phyloP scores from a whole-genome alignment of 257 asterid species.

The Solanum ossicruentum region DNA sequence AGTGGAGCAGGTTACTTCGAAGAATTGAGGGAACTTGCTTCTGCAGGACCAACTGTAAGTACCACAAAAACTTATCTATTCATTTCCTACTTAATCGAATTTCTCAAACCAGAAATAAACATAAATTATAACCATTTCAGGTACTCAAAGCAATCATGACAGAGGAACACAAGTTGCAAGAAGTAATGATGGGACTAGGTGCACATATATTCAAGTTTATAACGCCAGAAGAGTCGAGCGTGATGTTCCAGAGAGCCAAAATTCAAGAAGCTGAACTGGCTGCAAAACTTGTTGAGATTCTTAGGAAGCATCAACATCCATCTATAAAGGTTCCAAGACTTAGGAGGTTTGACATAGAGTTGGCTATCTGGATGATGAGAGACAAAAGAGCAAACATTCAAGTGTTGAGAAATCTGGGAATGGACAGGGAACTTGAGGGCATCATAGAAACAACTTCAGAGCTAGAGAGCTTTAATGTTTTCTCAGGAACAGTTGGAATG shows the following conservation, averaged over 20 bases:
- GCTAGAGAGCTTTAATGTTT: conserved; percentile 76
- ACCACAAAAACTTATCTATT: not conserved
- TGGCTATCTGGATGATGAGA: conserved; percentile 85
- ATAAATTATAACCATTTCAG: conserved; percentile 19
- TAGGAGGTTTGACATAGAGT: conserved; percentile 66
- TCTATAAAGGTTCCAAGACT: conserved; percentile 66
- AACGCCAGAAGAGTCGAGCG: conserved; percentile 35
- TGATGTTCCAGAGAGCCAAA: conserved; percentile 24
- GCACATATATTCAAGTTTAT: conserved; percentile 49
- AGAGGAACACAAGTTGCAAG: conserved; percentile 62
- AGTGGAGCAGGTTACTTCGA: conserved; percentile 46
- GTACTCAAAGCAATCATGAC: conserved; percentile 64
- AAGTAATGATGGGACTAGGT: conserved; percentile 83
- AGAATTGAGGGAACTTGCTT: conserved; percentile 25
- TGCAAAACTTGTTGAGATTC: conserved; percentile 26
- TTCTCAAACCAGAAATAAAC: not conserved
- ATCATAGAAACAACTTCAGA: conserved; percentile 71
- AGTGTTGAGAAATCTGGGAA: conserved; percentile 33
- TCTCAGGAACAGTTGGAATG: conserved; percentile 74
- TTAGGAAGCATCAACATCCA: conserved; percentile 38
- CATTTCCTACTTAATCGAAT: not conserved
- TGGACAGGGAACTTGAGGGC: conserved; percentile 51
- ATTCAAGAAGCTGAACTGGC: conserved; percentile 45
- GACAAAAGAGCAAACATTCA: conserved; percentile 21
- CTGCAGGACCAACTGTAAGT: conserved; percentile 68